Base-by-base conservation (phyloP, 2,329 filamentous ascomycete species). In the Penicillium brevicompactum region DNA sequence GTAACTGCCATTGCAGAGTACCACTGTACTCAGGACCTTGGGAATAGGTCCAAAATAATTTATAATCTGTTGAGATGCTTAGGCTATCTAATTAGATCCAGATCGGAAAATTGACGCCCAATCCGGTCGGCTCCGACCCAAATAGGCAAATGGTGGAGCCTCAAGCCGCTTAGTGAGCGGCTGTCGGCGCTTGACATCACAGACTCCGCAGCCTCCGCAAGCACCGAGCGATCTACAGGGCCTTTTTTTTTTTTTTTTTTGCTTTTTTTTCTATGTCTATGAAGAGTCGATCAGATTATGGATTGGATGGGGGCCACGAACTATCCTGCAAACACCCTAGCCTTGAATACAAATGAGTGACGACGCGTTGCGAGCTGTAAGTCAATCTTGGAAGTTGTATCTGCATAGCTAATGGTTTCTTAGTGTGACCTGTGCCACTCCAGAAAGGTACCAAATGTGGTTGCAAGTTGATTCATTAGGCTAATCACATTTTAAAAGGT, bases 401-500 rank as follows among this genome's bases (percentile, higher is more conserved):
- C 6, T 3, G n/a, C 13, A n/a, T 37, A n/a, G 32, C 47, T 53
- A 48, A 47, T 32, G 21, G 18, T 13, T n/a, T 42, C 37, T 44
- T 32, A 68, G 66, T 68, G 65, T 53, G 65, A 68, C 53, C 48
- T 59, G 5, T 68, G 66, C 49, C 53, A 67, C 56, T 54, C 63
- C 2, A 65, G 65, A 58, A 69, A 68, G 63, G 66, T 67, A 38
- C 6, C 24, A 27, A 27, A 27, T 46, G 10, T 1, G 11, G 5
- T 42, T 41, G 31, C 38, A 24, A 11, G 2, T 27, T 24, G 22
- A 4, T 14, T 9, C 14, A 34, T 5, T 24, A 4, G 13, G 13
- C 10, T 4, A 1, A 18, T 51, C 34, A 1, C 5, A 1, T 22
- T 18, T 16, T 4, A 9, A 40, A 43, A 69, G 63, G 53, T 67